Evolutionary conservation across 371 early-diverging fungal species (phyloP).

Genomic region (Mucor lusitanicus): DNA sequence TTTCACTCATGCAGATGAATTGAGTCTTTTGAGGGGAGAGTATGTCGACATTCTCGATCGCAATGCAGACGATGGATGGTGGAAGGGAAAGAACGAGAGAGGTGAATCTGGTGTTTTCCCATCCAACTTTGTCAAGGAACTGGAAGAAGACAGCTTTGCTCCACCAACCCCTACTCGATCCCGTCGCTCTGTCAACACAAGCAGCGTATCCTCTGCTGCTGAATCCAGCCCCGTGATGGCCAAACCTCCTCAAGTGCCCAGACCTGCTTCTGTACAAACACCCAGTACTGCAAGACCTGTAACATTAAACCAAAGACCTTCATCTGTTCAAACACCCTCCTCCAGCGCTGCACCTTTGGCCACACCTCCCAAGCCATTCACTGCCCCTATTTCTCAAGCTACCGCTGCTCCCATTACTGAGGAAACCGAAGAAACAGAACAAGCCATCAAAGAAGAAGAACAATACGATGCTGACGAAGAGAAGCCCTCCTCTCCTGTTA

Average conservation of each 20-base stretch:
- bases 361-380: conserved; percentile 2
- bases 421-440: not conserved
- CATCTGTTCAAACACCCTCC: conserved; percentile 14
- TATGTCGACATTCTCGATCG: conserved; percentile 55
- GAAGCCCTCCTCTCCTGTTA: conserved; percentile 6
- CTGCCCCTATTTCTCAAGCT: not conserved
- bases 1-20: conserved; percentile 43
- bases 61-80: conserved; percentile 65
- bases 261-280: conserved; percentile 22
- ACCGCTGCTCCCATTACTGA: not conserved
- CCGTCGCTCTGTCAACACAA: conserved; percentile 29
- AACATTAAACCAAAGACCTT: conserved; percentile 15
- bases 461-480: conserved; percentile 12
- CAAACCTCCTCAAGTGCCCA: conserved; percentile 21
- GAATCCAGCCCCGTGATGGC: conserved; percentile 12
- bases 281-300: conserved; percentile 9
- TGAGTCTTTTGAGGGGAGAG: conserved; percentile 53
- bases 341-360: conserved; percentile 3
- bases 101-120: conserved; percentile 64
- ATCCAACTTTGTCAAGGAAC: conserved; percentile 59
- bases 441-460: conserved; percentile 10
- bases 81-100: conserved; percentile 59
- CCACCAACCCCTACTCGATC: conserved; percentile 45
- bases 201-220: conserved; percentile 21
- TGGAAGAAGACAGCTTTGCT: conserved; percentile 44